phyloP scores from a whole-genome alignment of 345 rosid species.

The Aethionema arabicum region DNA sequence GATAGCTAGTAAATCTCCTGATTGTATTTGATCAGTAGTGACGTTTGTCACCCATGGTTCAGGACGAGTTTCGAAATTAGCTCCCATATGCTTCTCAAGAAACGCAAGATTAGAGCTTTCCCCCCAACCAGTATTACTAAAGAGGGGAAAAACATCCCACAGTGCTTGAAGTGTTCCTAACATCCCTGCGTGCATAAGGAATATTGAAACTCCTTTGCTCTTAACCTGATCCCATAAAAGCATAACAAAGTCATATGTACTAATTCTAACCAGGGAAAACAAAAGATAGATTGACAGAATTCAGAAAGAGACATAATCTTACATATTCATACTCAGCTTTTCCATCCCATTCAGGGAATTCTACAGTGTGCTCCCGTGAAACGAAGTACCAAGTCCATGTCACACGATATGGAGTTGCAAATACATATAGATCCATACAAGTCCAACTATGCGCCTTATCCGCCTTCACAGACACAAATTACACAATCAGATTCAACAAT shows the following conservation, averaged over 20 bases:
- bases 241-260: conserved; percentile 20
- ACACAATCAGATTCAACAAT: conserved; percentile 6
- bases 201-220: conserved; percentile 81
- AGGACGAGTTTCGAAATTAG: conserved; percentile 71
- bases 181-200: conserved; percentile 98
- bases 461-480: conserved; percentile 51
- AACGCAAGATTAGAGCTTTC: conserved; percentile 80
- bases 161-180: conserved; percentile 88
- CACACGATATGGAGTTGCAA: conserved; percentile 90
- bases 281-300: background rate
- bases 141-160: conserved; percentile 96
- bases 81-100: conserved; percentile 91
- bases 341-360: conserved; percentile 80
- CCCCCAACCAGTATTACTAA: conserved; percentile 96
- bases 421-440: conserved; percentile 92
- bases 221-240: conserved; percentile 60
- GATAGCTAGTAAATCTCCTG: conserved; percentile 86
- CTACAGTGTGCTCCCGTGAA: conserved; percentile 80
- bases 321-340: conserved; percentile 87
- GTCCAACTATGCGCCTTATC: conserved; percentile 91
- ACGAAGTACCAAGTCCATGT: conserved; percentile 93
- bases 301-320: conserved; percentile 34
- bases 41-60: conserved; percentile 74
- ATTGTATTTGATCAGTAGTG: conserved; percentile 67
- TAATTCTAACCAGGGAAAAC: background rate